A percentile compares a stretch with the other conserved stretches of the same genome.
Conservation (phyloP, 2,329 filamentous ascomycete species). For the Tolypocladium inflatum region DNA sequence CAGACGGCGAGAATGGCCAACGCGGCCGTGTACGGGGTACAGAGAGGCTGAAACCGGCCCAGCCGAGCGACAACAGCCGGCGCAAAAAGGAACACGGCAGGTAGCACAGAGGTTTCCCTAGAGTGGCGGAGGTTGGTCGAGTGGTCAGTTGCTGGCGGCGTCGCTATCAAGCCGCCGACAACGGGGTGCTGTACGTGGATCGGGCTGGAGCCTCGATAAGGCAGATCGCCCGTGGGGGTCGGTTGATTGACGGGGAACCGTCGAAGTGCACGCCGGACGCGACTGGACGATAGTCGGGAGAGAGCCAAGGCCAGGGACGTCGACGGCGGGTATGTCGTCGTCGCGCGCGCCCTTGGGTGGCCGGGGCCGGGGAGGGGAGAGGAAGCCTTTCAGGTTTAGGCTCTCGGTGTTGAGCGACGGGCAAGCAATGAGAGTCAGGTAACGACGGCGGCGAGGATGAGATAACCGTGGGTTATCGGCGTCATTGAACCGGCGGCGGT, state of each 20-base stretch:
- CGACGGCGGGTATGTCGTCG: not conserved
- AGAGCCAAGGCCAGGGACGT: not conserved
- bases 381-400: not conserved
- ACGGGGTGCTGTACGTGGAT: not conserved
- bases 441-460: conserved; percentile 42
- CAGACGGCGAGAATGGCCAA: not conserved
- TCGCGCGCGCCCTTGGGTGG: not conserved
- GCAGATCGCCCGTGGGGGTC: not conserved
- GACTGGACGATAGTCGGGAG: not conserved
- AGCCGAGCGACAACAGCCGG: not conserved
- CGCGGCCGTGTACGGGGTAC: not conserved
- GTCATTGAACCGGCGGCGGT: conserved; percentile 34
- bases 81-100: not conserved
- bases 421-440: conserved; percentile 25
- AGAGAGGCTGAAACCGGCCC: not conserved
- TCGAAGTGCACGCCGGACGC: not conserved
- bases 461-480: conserved; percentile 49
- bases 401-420: not conserved
- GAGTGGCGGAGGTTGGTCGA: not conserved
- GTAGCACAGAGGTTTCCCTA: not conserved
- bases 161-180: not conserved
- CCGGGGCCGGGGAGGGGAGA: not conserved
- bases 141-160: not conserved
- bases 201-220: not conserved
- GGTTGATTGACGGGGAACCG: not conserved